A percentile compares a stretch with the other conserved stretches of the same genome.
These are phyloP conservation scores for Castanea sativa DNA, from an alignment of 306 rosid genomes.

Conservation along the genomic window DNA sequence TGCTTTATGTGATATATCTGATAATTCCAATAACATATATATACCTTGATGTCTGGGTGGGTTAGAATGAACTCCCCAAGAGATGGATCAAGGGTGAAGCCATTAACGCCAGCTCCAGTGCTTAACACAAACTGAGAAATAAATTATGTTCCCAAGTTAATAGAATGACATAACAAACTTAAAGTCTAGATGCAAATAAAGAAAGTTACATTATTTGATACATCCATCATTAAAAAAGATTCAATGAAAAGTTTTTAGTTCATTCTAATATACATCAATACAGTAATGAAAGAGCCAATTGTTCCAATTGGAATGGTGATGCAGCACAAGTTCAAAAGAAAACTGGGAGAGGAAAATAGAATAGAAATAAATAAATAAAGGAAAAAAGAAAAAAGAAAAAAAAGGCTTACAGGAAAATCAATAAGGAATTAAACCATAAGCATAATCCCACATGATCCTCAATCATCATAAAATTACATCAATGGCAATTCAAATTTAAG, in stretches of 20 bases:
- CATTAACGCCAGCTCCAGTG: slow-evolving; percentile 82
- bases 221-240: too few species aligned
- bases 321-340: too few species aligned
- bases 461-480: too few species aligned
- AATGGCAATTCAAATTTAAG: too few species aligned
- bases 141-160: slow-evolving; percentile 17
- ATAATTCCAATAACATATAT: background rate
- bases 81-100: slow-evolving; percentile 96
- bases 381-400: too few species aligned
- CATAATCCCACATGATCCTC: too few species aligned
- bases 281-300: background rate
- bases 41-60: slow-evolving; percentile 91
- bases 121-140: slow-evolving; percentile 71
- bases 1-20: background rate
- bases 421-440: too few species aligned
- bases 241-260: too few species aligned
- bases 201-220: background rate
- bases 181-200: slow-evolving; percentile 15
- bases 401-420: too few species aligned
- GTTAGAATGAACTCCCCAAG: slow-evolving; percentile 96
- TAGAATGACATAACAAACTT: background rate
- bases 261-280: too few species aligned
- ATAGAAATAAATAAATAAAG: too few species aligned
- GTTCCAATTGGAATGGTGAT: background rate
- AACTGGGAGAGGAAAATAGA: too few species aligned